Evolutionary conservation across 192 early-diverging fungal genomes (phyloP).

Genomic region (Rhizophlyctis rosea): DNA sequence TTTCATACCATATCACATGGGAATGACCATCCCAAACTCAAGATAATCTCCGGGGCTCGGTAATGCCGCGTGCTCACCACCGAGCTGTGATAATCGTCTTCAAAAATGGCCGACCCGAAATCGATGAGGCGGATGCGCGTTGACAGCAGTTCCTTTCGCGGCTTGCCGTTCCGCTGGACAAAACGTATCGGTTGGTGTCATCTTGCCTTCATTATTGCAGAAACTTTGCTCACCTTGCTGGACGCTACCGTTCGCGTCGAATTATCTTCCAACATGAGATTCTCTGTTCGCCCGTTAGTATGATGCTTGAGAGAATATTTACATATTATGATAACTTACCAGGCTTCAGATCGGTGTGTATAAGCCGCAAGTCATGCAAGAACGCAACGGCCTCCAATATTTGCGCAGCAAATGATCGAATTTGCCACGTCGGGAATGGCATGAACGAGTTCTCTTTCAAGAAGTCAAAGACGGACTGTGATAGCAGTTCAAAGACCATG

Average conservation of each 20-base stretch:
- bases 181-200: slow-evolving; percentile 2
- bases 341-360: slow-evolving; percentile 98
- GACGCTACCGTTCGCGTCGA: neutral
- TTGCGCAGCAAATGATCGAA: slow-evolving; percentile 82
- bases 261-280: slow-evolving; percentile 31
- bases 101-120: slow-evolving; percentile 93
- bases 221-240: no score
- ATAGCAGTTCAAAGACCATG: slow-evolving; percentile 95
- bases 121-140: slow-evolving; percentile 89
- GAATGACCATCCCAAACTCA: slow-evolving; percentile 92
- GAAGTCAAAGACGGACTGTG: slow-evolving; percentile 89
- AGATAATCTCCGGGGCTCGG: slow-evolving; percentile 94
- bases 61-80: slow-evolving; percentile 96
- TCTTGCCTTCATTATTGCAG: no score
- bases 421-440: slow-evolving; percentile 83
- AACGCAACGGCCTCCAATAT: slow-evolving; percentile 85
- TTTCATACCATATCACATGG: slow-evolving; percentile 80
- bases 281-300: slow-evolving; percentile 4
- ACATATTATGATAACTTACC: slow-evolving; percentile 19
- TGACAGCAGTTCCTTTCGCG: slow-evolving; percentile 60
- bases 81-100: slow-evolving; percentile 86
- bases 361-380: slow-evolving; percentile 78
- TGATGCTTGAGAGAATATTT: neutral
- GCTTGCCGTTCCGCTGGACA: slow-evolving; percentile 34
- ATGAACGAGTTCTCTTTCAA: slow-evolving; percentile 88